Evolutionary conservation across 768 basidiomycete genomes (phyloP).

Genomic region (Kwoniella sp.): DNA sequence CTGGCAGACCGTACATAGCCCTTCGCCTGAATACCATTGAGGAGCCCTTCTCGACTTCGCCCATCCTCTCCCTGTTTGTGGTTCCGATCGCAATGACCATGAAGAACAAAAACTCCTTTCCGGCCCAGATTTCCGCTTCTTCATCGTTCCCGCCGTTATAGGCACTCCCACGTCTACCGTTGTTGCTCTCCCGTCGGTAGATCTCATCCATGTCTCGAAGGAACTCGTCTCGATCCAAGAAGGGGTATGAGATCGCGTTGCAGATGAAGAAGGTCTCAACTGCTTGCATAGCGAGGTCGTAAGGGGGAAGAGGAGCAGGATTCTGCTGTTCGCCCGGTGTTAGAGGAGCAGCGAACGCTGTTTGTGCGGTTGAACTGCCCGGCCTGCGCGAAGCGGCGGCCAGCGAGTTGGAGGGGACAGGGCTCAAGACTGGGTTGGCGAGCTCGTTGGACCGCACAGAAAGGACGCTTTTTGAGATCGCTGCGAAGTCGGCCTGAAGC

Average conservation of each 20-base stretch:
- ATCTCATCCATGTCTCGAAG: slow-evolving; percentile 27
- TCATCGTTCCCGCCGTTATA: not conserved
- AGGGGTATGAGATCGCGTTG: slow-evolving; percentile 37
- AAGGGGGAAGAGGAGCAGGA: slow-evolving; percentile 13
- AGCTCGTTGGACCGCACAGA: slow-evolving; percentile 24
- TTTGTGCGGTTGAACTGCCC: not conserved
- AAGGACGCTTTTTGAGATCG: slow-evolving; percentile 30
- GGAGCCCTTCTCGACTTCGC: slow-evolving; percentile 26
- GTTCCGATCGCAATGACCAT: slow-evolving; percentile 42
- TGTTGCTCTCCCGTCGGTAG: slow-evolving; percentile 14
- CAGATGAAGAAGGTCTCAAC: slow-evolving; percentile 33
- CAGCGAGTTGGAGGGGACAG: not conserved
- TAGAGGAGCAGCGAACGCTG: not conserved
- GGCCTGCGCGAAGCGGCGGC: not conserved
- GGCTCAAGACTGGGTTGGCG: slow-evolving; percentile 10
- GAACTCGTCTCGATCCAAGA: slow-evolving; percentile 31
- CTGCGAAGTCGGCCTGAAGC: slow-evolving; percentile 23
- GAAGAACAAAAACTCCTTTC: slow-evolving; percentile 40
- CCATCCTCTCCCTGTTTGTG: slow-evolving; percentile 23
- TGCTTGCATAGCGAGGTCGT: slow-evolving; percentile 21
- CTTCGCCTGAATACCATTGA: slow-evolving; percentile 18
- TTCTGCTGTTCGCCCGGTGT: not conserved
- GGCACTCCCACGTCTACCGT: not conserved
- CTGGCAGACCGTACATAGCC: slow-evolving; percentile 23
- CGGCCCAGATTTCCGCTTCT: slow-evolving; percentile 4